Evolutionary conservation across 1,139 yeast genomes (phyloP), one percentile per base, ranked within the genome.

Genomic region (Yamadazyma trypodendri): DNA sequence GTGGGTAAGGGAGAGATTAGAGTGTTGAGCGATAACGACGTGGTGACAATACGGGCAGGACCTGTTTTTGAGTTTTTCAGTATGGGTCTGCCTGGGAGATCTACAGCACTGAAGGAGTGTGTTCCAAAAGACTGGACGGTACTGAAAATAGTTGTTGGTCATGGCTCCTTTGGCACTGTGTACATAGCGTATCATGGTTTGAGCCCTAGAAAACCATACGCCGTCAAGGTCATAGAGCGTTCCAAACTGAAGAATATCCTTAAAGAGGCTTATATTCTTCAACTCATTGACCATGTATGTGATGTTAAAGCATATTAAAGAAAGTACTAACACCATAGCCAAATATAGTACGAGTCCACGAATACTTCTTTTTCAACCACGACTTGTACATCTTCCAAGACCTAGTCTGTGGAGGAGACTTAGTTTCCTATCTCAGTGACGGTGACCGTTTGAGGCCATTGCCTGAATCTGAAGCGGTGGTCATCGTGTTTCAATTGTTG

Each of bases 141-240:
- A n/a, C n/a, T n/a, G n/a, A 54, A 66, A 4, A 63, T 66, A 24
- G 49, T 74, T 3, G 54, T 81, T 22, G 87, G 87, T 0, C 60
- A 64, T 31, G 88, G 88, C 0, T 74, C 84, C 0, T 81, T 79
- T 64, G 86, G 86, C 1, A 67, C 71, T 31, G 84, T 65, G 1
- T 54, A 50, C 41, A 52, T 65, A 22, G 64, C 70, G 3, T 44
- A 50, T 20, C 55, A 54, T 5, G 42, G 44, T 8, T 22, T 22
- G 3, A 41, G 45, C 4, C 30, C 6, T 1, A 8, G 37, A 2
- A 41, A 51, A 21, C 49, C 62, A 39, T 78, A 58, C 65, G 90
- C 79, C 9, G 83, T 68, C 13, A 78, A 78, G 44, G 61, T 77
- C 4, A 66, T 77, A 9, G 60, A 54, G 14, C 59, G 61, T 14